Conservation (phyloP, 2,329 filamentous ascomycete genomes). For the Pseudogymnoascus sp. region DNA sequence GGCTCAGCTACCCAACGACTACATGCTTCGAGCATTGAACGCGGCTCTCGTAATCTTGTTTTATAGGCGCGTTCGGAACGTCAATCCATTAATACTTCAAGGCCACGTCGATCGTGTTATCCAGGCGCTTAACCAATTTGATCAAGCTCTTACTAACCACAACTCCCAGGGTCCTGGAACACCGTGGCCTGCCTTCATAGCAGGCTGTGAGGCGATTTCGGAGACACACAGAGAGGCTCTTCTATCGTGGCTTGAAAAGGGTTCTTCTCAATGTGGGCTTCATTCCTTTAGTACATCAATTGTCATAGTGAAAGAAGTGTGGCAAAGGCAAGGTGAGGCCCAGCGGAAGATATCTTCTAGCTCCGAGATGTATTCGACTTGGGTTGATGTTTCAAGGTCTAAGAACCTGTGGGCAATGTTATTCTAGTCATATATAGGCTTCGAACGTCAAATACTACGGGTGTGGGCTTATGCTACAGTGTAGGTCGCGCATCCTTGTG, state of each 20-base stretch:
- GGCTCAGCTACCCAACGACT: conserved; percentile 16
- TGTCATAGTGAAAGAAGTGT: conserved; percentile 25
- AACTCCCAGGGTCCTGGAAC: conserved; percentile 24
- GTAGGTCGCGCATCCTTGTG: not conserved
- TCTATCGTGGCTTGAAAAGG: conserved; percentile 10
- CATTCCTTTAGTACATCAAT: conserved; percentile 16
- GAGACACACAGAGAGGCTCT: conserved; percentile 19
- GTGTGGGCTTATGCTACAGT: not conserved
- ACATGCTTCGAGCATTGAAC: conserved; percentile 33
- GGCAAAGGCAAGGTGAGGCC: conserved; percentile 25
- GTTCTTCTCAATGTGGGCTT: conserved; percentile 2
- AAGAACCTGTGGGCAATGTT: conserved; percentile 6
- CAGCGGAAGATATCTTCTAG: not conserved
- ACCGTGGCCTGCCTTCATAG: conserved; percentile 33
- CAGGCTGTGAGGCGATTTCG: conserved; percentile 31
- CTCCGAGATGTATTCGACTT: conserved; percentile 15
- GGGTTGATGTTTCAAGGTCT: conserved; percentile 21
- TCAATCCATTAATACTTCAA: conserved; percentile 32
- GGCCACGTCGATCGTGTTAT: conserved; percentile 31
- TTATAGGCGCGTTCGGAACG: conserved; percentile 32
- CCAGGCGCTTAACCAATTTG: conserved; percentile 25
- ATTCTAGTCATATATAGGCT: conserved; percentile 2
- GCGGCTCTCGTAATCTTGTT: conserved; percentile 34
- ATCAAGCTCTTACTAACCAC: conserved; percentile 12
- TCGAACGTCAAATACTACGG: not conserved